phyloP scores from a whole-genome alignment of 2,329 filamentous ascomycete species.

The Gaeumannomyces tritici region DNA sequence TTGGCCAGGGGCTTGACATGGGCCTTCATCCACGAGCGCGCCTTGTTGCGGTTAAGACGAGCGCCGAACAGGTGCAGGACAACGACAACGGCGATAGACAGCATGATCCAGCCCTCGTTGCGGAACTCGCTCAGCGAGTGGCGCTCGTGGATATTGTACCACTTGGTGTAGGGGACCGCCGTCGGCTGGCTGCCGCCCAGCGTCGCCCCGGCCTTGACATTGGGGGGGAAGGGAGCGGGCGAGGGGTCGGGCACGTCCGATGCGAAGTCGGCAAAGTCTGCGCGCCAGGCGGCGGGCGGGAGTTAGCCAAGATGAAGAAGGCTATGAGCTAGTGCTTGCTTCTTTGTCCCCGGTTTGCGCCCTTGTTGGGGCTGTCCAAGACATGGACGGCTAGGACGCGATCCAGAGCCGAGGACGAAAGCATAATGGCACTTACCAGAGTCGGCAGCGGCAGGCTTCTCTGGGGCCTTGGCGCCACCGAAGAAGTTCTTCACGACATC shows the following conservation, averaged over 20 bases:
- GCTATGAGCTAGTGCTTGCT: not conserved
- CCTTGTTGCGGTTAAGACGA: constrained; percentile 68
- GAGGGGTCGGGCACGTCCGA: constrained; percentile 57
- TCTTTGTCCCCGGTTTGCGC: not conserved
- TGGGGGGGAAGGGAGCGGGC: constrained; percentile 35
- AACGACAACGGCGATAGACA: constrained; percentile 64
- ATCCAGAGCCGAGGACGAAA: not conserved
- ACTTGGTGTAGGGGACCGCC: constrained; percentile 70
- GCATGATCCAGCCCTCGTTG: constrained; percentile 74
- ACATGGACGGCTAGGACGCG: too few relatives aligned
- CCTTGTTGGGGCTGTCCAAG: not conserved
- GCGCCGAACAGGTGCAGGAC: constrained; percentile 74
- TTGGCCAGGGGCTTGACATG: constrained; percentile 62
- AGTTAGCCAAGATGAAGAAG: too few relatives aligned
- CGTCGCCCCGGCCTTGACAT: constrained; percentile 27
- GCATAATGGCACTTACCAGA: constrained; percentile 43
- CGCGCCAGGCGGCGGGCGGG: too few relatives aligned
- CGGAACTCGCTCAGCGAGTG: constrained; percentile 76
- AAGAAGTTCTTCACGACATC: constrained; percentile 59
- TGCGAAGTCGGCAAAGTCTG: constrained; percentile 93
- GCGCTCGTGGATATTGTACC: constrained; percentile 96
- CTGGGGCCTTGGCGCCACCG: constrained; percentile 54
- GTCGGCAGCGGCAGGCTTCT: constrained; percentile 43
- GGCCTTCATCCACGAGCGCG: constrained; percentile 68
- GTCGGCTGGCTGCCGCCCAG: constrained; percentile 34